Base-by-base conservation (phyloP, 768 basidiomycete species). In the Tulasnella sp. region DNA sequence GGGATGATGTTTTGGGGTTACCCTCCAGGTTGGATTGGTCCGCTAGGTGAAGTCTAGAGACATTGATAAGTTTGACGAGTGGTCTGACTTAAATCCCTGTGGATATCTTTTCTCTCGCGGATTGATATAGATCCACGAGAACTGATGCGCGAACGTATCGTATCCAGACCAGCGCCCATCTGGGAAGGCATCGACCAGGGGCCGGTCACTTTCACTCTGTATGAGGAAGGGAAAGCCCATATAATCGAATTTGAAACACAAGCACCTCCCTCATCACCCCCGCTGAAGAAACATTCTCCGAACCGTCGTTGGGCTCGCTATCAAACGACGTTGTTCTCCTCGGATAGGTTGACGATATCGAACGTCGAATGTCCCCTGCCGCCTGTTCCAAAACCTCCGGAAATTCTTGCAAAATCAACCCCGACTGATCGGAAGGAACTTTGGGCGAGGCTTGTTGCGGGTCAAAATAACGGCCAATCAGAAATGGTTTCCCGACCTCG, bases 1-100 rank as follows among this genome's bases (percentile, higher is more conserved):
- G 86, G 87, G 62, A 91, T 92, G 78, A 81, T 86, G 34, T 75
- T 81, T 42, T 91, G 89, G 89, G 91, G 91, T 0, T 92, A 91
- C 77, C 91, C 91, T n/a, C 84, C 82, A 16, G 91, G 91, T 0
- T 92, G 90, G 89, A 77, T 84, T 26, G 78, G 81, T 64, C 74
- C 74, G 12, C 75, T 69, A 68, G 74, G 74, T 74, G 22, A 5
- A 36, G 26, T 22, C 65, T 35, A 16, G 5, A 11, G 16, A 22
- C 14, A 35, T 0, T n/a, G 19, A n/a, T 47, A 19, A 8, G 29
- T 6, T 22, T 19, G 19, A 71, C 11, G 7, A 12, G 16, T 69
- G 12, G 47, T 22, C 22, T 39, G 9, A 5, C 26, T 32, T 35
- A 14, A 37, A 47, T 34, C 22, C 22, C 34, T 12, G 9, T 52